These are phyloP conservation scores for Cystoisospora suis DNA, from an alignment of 169 alveolate genomes.

Conservation along the genomic window DNA sequence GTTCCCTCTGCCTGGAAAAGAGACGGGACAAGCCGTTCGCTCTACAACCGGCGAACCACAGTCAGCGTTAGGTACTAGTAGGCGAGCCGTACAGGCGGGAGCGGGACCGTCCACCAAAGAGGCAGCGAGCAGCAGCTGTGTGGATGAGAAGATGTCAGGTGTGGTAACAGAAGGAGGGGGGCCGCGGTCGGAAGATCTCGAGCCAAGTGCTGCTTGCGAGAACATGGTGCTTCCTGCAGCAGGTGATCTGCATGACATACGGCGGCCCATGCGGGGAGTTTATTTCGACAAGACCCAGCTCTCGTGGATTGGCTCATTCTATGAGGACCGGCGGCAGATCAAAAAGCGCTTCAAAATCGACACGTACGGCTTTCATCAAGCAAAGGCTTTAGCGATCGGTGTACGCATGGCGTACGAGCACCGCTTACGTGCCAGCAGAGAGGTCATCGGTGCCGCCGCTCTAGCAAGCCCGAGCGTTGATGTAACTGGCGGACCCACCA, in stretches of 20 bases:
- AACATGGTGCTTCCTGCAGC: no score
- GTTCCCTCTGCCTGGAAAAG: no score
- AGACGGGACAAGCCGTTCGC: no score
- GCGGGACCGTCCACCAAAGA: not conserved
- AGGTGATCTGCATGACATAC: not conserved
- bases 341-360: conserved; percentile 49
- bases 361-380: conserved; percentile 46
- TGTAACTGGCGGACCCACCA: no score
- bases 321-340: conserved; percentile 51
- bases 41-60: no score
- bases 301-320: conserved; percentile 56
- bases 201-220: not conserved
- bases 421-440: conserved; percentile 17
- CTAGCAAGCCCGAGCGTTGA: no score
- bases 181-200: not conserved
- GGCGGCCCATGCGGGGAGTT: conserved; percentile 56
- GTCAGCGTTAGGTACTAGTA: not conserved
- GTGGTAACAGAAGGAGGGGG: not conserved
- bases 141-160: not conserved
- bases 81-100: not conserved
- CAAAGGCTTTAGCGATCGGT: conserved; percentile 41
- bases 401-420: conserved; percentile 49
- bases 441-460: not conserved
- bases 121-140: not conserved
- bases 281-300: conserved; percentile 53